These are phyloP conservation scores for Nicotiana sylvestris DNA, from an alignment of 257 asterid species.

Conservation along the genomic window DNA sequence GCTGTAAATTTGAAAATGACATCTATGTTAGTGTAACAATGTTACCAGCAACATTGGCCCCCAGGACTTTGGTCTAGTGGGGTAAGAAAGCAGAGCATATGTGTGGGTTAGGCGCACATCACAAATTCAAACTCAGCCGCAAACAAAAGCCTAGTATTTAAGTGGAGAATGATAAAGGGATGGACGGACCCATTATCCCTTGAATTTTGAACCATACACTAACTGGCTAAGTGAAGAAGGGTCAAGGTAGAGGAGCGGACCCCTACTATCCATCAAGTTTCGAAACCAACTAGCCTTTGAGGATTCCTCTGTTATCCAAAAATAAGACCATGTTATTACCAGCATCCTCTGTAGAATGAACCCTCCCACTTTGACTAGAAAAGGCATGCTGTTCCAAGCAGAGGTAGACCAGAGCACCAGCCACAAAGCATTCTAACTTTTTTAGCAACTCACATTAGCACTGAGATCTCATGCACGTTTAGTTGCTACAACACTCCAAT, in stretches of 20 bases:
- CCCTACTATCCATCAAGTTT: no score
- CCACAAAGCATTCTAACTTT: neutral
- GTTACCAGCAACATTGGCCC: neutral
- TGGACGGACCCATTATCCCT: neutral
- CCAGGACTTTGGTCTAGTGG: neutral
- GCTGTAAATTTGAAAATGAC: neutral
- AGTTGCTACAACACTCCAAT: neutral
- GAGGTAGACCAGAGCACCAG: conserved; percentile 6
- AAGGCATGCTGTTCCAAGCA: conserved; percentile 3
- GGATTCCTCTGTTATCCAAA: no score
- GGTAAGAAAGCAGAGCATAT: neutral
- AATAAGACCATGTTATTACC: neutral
- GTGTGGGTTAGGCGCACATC: neutral
- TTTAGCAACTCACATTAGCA: neutral
- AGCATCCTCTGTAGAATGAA: neutral
- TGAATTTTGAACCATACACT: neutral
- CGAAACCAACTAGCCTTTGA: no score
- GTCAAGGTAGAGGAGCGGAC: no score
- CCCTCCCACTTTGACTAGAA: conserved; percentile 4
- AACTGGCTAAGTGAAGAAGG: no score
- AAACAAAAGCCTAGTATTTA: neutral
- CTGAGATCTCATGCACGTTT: neutral
- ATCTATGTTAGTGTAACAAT: conserved; percentile 1
- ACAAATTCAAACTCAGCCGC: neutral
- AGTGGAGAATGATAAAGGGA: neutral